Evolutionary conservation across 2,329 filamentous ascomycete genomes (phyloP).

Genomic region (Aspergillus ibericus): DNA sequence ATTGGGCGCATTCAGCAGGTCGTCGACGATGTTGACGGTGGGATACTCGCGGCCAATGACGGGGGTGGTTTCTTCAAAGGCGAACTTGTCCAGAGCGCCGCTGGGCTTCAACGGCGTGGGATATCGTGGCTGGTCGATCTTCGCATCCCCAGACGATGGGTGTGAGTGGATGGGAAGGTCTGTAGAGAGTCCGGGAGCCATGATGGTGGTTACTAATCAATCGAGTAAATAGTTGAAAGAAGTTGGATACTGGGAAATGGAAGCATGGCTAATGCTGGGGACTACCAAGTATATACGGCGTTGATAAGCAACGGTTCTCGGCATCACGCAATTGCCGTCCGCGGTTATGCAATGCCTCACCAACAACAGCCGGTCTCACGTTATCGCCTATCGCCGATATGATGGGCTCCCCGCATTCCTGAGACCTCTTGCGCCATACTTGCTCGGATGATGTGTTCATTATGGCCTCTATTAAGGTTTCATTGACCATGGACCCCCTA

Average conservation of each 20-base stretch:
- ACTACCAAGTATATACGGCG: not conserved
- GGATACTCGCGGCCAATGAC: slow-evolving; percentile 46
- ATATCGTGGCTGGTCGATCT: slow-evolving; percentile 8
- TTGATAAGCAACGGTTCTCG: not conserved
- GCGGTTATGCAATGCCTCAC: not conserved
- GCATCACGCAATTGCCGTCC: not conserved
- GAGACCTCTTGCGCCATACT: not conserved
- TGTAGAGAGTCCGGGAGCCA: not conserved
- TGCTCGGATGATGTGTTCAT: not conserved
- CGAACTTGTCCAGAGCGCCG: slow-evolving; percentile 42
- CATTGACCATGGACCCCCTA: not conserved
- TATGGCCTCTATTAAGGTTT: not conserved
- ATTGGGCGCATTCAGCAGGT: slow-evolving; percentile 59
- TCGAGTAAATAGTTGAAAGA: too few relatives aligned
- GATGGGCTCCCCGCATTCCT: not conserved
- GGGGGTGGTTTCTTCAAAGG: slow-evolving; percentile 45
- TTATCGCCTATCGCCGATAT: not conserved
- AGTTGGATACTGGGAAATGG: too few relatives aligned
- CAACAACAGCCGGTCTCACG: not conserved
- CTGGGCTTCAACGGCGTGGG: slow-evolving; percentile 29
- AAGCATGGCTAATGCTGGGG: not conserved
- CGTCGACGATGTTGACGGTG: slow-evolving; percentile 48
- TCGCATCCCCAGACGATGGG: not conserved
- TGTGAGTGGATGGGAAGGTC: not conserved
- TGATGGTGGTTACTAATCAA: not conserved